Evolutionary conservation across 2,329 filamentous ascomycete species (phyloP), one percentile per base, ranked within the genome.

Genomic region (Grosmannia huntii): DNA sequence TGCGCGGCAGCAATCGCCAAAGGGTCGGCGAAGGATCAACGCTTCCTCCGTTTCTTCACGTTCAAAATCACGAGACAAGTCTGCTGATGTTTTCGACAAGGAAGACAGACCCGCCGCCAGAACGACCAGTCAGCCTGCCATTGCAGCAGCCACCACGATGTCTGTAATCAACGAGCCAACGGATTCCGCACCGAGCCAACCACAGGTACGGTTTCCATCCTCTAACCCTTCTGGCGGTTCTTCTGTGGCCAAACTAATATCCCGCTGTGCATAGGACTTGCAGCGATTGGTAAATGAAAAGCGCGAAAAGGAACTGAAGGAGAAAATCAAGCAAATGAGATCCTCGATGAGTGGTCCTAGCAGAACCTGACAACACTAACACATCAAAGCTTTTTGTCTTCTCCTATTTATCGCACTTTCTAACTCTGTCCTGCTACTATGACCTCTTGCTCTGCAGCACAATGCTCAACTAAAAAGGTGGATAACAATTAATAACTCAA

Each of bases 251-350:
- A 21, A n/a, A 44, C 41, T 44, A 44, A 44, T 6, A 44, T n/a
- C 4, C 19, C 16, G 3, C 2, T n/a, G 19, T 44, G 19, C 60
- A 53, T 58, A 19, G 68, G 72, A 66, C 70, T 69, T 57, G 68
- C 69, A 53, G 71, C 72, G 71, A 62, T 66, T 70, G 63, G 72
- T 74, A 60, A 77, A 71, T 62, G 71, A 77, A 64, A 68, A 75
- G 60, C 72, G 74, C 61, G 77, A 80, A 66, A 75, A 71, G 65
- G 71, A 79, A 65, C 68, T 80, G n/a, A 75, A 73, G 67, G 76
- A 79, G 63, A 75, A 72, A 67, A 78, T 80, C 63, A 77, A 76
- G 70, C 75, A 78, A 73, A 78, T 78, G 76, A 78, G 76, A 73
- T 75, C 71, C 69, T 76, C 73, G 65, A 76, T 71, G 68, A 72